A percentile compares a stretch with the other conserved stretches of the same genome.
Conservation (phyloP, 2,329 filamentous ascomycete genomes). For the Ascomycota sp. region DNA sequence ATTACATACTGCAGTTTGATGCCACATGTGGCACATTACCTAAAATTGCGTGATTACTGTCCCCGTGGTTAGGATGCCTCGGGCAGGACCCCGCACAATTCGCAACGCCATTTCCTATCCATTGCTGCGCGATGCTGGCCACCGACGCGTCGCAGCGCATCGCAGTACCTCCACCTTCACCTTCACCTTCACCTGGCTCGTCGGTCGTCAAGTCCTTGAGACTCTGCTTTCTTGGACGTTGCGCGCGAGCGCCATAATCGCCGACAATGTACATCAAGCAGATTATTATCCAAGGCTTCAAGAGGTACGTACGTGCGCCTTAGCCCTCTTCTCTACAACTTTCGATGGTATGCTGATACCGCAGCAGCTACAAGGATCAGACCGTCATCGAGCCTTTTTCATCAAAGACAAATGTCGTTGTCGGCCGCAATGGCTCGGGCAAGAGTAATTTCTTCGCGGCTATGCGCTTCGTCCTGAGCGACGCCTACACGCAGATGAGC, state of each 20-base stretch:
- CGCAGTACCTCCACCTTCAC: not conserved
- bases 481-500: constrained; percentile 90
- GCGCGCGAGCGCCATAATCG: constrained; percentile 17
- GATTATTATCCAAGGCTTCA: constrained; percentile 99
- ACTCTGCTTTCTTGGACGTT: constrained; percentile 11
- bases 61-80: too few species aligned
- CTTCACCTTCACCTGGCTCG: not conserved
- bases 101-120: too few species aligned
- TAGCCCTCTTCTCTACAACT: not conserved
- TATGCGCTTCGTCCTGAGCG: constrained; percentile 93
- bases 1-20: too few species aligned
- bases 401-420: constrained; percentile 91
- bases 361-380: constrained; percentile 86
- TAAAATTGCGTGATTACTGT: too few species aligned
- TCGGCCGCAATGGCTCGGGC: constrained; percentile 95
- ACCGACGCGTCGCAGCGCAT: constrained; percentile 5
- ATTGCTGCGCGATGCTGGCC: too few species aligned
- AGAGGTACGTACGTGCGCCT: constrained; percentile 43
- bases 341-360: constrained; percentile 4
- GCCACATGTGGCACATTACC: too few species aligned
- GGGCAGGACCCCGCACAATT: too few species aligned
- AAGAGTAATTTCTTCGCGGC: constrained; percentile 99
- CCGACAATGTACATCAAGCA: constrained; percentile 91
- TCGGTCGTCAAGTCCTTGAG: constrained; percentile 1
- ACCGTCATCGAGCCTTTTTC: constrained; percentile 98